phyloP scores from a whole-genome alignment of 768 basidiomycete species.

The Tephrocybe sp. region DNA sequence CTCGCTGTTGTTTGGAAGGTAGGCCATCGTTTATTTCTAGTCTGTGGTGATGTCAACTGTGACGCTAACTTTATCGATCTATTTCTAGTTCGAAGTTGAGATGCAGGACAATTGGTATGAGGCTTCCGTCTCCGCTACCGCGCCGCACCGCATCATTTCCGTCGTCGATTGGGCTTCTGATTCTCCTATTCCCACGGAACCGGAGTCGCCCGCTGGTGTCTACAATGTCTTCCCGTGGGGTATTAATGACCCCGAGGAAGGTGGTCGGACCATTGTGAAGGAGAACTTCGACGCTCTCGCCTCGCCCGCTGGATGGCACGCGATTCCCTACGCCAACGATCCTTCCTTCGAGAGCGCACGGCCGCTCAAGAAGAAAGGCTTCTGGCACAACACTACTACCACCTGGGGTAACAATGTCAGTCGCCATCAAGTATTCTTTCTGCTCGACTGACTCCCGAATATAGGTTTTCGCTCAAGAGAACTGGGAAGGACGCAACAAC shows the following conservation, averaged over 20 bases:
- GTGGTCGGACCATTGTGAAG: constrained; percentile 53
- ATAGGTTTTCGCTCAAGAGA: constrained; percentile 90
- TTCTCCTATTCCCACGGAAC: constrained; percentile 41
- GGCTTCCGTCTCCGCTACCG: constrained; percentile 69
- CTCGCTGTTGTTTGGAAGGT: constrained; percentile 86
- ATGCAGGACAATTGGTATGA: constrained; percentile 98
- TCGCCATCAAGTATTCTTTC: neutral
- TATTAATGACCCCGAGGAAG: constrained; percentile 79
- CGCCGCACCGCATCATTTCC: constrained; percentile 80
- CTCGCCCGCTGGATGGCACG: constrained; percentile 91
- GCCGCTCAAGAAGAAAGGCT: constrained; percentile 25
- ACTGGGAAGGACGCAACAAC: constrained; percentile 72
- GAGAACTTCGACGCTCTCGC: constrained; percentile 78
- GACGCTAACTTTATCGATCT: neutral
- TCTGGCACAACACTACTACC: constrained; percentile 68
- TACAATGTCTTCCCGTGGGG: constrained; percentile 84
- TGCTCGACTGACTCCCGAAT: neutral
- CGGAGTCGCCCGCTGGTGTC: constrained; percentile 34
- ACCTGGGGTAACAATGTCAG: constrained; percentile 86
- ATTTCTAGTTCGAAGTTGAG: constrained; percentile 77
- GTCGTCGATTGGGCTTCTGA: constrained; percentile 97
- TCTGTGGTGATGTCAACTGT: neutral
- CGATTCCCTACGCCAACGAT: constrained; percentile 71
- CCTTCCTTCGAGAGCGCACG: constrained; percentile 42
- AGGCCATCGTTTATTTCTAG: constrained; percentile 9